Evolutionary conservation across 768 basidiomycete species (phyloP).

Genomic region (Coprinopsis strossmayeri): DNA sequence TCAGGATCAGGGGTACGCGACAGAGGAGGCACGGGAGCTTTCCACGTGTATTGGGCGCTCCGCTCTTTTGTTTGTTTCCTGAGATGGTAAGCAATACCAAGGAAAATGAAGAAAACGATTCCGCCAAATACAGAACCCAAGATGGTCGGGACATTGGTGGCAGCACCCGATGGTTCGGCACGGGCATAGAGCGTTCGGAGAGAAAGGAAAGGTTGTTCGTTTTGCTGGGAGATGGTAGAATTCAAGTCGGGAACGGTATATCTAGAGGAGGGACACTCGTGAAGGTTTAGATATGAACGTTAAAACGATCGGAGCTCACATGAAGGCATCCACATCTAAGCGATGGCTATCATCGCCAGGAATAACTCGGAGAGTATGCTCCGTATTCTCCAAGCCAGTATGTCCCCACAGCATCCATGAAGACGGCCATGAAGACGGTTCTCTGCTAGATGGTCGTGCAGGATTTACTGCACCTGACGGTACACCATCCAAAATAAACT

Average conservation of each 20-base stretch:
- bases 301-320: not conserved
- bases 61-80: not conserved
- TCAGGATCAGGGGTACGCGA: not conserved
- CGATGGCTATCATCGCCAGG: not conserved
- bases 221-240: not conserved
- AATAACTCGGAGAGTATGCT: not conserved
- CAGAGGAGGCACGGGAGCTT: not conserved
- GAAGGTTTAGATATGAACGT: not conserved
- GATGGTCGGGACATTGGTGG: not conserved
- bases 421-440: not conserved
- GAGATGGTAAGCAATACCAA: not conserved
- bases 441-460: too few species aligned
- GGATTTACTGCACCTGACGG: not conserved
- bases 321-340: not conserved
- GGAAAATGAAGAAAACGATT: not conserved
- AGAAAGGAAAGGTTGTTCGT: not conserved
- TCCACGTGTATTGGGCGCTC: not conserved
- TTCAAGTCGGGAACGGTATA: not conserved
- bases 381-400: not conserved
- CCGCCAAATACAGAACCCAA: constrained; percentile 2
- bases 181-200: not conserved
- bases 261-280: not conserved
- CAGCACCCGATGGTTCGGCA: not conserved
- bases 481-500: not conserved
- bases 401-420: not conserved